Base-by-base conservation (phyloP, 2,329 filamentous ascomycete genomes). In the Claviceps monticola region DNA sequence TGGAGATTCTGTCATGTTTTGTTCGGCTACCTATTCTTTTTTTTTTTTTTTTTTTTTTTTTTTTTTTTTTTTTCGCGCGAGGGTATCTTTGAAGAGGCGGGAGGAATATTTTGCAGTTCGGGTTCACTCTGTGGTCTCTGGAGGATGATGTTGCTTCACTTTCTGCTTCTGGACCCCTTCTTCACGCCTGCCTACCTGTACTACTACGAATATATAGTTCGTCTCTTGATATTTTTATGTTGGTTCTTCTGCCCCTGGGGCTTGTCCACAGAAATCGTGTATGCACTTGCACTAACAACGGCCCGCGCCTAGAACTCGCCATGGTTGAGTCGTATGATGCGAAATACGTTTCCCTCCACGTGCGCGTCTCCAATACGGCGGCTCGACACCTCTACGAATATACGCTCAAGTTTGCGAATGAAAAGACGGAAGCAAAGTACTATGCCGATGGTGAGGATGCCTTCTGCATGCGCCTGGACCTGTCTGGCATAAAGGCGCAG, bases 391-490 rank as follows among this genome's bases (percentile, higher is more conserved):
- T 98, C 21, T 98, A 98, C 78, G 83, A 88, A 61, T 86, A 94
- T 65, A 96, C 90, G 0, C 80, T 96, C 1, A 84, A 88, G 51
- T 97, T 96, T 75, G 79, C 83, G 64, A 86, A 87, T 59, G 88
- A 93, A 58, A 93, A 89, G 73, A 82, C 84, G 11, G 88, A 95
- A 70, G 66, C 78, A 48, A 93, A 90, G 71, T 95, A 95, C 78
- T 98, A 98, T 66, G 93, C 93, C 53, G 93, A 98, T 67, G 91
- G 91, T 54, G 93, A 98, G 72, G 88, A 98, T 72, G 93, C 93
- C 39, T 95, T 83, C 66, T 86, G 82, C 64, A 98, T 98, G 93
- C 83, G 83, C 56, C 86, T 95, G 66, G 85, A 97, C 62, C 76
- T 98, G 44, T 72, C 78, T 54, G 73, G 75, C 58, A 74, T 86